phyloP scores from a whole-genome alignment of 202 grass and related monocot genomes.

The Carex arenaria region DNA sequence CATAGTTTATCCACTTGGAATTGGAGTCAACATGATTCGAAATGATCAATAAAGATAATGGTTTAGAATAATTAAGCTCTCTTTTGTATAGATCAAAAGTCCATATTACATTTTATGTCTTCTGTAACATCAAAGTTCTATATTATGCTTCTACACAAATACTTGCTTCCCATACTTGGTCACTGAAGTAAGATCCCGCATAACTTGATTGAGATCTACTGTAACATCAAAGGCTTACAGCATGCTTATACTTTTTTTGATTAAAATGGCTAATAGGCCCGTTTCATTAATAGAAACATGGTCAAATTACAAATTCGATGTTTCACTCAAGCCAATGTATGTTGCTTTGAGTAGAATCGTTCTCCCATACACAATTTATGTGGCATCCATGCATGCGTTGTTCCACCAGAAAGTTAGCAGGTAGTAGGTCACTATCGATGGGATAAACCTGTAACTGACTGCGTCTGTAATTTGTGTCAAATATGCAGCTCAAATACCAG shows the following conservation, averaged over 20 bases:
- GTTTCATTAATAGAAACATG: too few species aligned
- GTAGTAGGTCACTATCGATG: neutral
- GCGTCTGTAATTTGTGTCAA: conserved; percentile 2
- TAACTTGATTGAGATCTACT: neutral
- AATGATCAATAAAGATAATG: neutral
- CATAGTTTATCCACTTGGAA: neutral
- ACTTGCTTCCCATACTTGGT: neutral
- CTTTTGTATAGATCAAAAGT: neutral
- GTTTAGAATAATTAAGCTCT: neutral
- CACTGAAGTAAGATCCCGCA: neutral
- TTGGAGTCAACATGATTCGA: neutral
- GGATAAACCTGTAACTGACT: neutral
- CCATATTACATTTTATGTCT: neutral
- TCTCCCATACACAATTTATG: neutral
- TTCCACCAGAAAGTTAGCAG: neutral
- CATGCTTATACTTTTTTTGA: neutral
- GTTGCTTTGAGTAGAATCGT: too few species aligned
- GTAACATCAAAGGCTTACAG: neutral
- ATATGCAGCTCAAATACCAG: conserved; percentile 86
- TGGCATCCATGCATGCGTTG: neutral
- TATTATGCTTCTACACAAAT: neutral
- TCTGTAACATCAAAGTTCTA: neutral
- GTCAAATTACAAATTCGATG: too few species aligned
- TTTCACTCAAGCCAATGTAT: too few species aligned
- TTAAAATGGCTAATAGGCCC: too few species aligned